These are phyloP conservation scores for Starmerella floricola DNA, from an alignment of 805 yeast genomes.

Conservation along the genomic window DNA sequence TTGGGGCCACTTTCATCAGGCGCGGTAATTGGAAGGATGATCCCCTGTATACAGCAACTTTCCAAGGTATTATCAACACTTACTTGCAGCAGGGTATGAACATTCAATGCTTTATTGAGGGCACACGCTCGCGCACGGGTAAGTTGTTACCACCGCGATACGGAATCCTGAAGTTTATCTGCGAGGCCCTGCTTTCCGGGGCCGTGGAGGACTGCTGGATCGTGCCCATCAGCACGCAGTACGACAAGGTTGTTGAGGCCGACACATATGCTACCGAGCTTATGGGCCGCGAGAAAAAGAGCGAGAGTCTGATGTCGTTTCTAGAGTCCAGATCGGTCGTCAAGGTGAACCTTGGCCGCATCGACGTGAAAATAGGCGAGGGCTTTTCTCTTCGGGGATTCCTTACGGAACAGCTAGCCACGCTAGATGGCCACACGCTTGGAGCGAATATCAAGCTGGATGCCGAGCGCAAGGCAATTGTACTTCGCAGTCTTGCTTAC, in stretches of 20 bases:
- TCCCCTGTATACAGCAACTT: conserved; percentile 35
- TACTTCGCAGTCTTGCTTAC: conserved; percentile 42
- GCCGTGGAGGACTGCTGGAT: conserved; percentile 33
- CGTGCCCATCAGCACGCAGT: conserved; percentile 47
- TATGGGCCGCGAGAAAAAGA: conserved; percentile 44
- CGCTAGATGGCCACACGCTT: conserved; percentile 1
- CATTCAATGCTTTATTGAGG: conserved; percentile 52
- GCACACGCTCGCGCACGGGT: conserved; percentile 58
- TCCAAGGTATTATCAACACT: conserved; percentile 38
- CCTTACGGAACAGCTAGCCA: conserved; percentile 26
- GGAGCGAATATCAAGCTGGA: conserved; percentile 11
- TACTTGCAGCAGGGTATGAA: conserved; percentile 38
- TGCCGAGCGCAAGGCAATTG: neutral
- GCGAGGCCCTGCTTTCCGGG: conserved; percentile 38
- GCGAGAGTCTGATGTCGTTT: conserved; percentile 37
- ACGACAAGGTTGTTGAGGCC: conserved; percentile 47
- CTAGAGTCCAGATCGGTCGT: conserved; percentile 28
- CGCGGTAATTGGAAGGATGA: conserved; percentile 34
- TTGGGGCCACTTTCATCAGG: conserved; percentile 49
- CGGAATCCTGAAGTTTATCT: conserved; percentile 45
- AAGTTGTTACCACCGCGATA: conserved; percentile 49
- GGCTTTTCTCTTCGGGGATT: conserved; percentile 33
- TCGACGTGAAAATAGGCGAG: conserved; percentile 33
- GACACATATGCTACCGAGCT: conserved; percentile 45
- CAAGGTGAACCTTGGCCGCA: conserved; percentile 31